Percentiles rank a stretch among this genome's conserved stretches.
Evolutionary conservation across 192 early-diverging fungal genomes (phyloP).

Genomic region (Coemansia guatemalensis): DNA sequence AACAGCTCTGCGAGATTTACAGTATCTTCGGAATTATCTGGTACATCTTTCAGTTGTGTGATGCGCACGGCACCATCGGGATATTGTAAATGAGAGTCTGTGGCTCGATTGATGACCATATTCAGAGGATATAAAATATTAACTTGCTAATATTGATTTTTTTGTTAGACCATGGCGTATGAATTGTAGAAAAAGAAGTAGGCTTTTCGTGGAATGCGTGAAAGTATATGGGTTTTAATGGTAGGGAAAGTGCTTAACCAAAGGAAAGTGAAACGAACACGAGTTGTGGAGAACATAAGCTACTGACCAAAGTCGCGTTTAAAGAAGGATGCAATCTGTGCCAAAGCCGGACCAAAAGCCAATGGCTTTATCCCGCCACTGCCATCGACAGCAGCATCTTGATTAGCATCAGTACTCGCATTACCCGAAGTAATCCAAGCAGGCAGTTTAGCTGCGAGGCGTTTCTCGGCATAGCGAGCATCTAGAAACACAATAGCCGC

Average conservation of each 20-base stretch:
- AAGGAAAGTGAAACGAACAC: too few relatives aligned
- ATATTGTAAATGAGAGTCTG: neutral
- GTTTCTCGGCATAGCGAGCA: conserved; percentile 53
- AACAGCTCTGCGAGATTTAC: conserved; percentile 16
- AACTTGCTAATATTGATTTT: too few relatives aligned
- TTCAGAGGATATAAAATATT: neutral
- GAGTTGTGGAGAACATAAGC: neutral
- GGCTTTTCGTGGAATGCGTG: too few relatives aligned
- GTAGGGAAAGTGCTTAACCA: too few relatives aligned
- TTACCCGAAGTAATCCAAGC: conserved; percentile 58
- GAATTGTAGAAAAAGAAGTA: too few relatives aligned
- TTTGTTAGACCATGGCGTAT: too few relatives aligned
- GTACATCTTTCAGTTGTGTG: conserved; percentile 8
- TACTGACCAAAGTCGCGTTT: conserved; percentile 20
- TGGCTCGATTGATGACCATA: neutral
- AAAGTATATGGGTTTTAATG: too few relatives aligned
- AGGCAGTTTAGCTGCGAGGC: conserved; percentile 59
- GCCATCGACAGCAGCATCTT: neutral
- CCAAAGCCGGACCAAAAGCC: conserved; percentile 30
- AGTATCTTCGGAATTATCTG: neutral
- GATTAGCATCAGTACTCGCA: too few relatives aligned
- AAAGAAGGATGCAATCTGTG: conserved; percentile 31
- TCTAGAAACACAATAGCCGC: conserved; percentile 84
- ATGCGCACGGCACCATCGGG: conserved; percentile 18
- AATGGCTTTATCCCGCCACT: neutral